Evolutionary conservation across 768 basidiomycete species (phyloP).

Genomic region (Mycena vitilis): DNA sequence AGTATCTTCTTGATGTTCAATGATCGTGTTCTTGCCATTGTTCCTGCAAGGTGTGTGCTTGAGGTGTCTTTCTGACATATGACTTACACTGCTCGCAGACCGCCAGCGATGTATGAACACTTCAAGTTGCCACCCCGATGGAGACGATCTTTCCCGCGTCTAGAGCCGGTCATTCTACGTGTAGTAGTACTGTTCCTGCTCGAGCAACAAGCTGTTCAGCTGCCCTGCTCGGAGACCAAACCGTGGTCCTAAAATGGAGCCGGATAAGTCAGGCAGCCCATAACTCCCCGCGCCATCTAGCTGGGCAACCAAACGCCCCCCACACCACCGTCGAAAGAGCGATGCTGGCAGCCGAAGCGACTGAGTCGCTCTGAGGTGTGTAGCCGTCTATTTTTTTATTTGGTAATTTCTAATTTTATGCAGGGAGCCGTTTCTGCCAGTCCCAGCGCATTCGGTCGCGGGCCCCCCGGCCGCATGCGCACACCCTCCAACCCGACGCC

Average conservation of each 20-base stretch:
- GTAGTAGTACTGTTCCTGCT: no score
- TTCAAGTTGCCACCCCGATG: no score
- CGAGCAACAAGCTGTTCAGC: no score
- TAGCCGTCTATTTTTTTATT: constrained; percentile 24
- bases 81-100: no score
- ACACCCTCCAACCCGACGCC: constrained; percentile 82
- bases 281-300: constrained; percentile 71
- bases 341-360: constrained; percentile 81
- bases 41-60: constrained; percentile 94
- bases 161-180: no score
- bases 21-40: constrained; percentile 94
- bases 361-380: constrained; percentile 81
- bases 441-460: constrained; percentile 56
- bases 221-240: no score
- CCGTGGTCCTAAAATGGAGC: constrained; percentile 2
- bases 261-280: no score
- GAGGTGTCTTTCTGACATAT: no score
- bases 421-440: constrained; percentile 45
- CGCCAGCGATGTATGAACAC: no score
- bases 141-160: no score
- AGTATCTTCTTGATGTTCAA: constrained; percentile 99
- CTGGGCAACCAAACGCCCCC: constrained; percentile 74
- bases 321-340: constrained; percentile 77
- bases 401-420: no score
- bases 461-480: constrained; percentile 61